phyloP scores from a whole-genome alignment of 805 yeast species.

The Zygotorulaspora sp. region DNA sequence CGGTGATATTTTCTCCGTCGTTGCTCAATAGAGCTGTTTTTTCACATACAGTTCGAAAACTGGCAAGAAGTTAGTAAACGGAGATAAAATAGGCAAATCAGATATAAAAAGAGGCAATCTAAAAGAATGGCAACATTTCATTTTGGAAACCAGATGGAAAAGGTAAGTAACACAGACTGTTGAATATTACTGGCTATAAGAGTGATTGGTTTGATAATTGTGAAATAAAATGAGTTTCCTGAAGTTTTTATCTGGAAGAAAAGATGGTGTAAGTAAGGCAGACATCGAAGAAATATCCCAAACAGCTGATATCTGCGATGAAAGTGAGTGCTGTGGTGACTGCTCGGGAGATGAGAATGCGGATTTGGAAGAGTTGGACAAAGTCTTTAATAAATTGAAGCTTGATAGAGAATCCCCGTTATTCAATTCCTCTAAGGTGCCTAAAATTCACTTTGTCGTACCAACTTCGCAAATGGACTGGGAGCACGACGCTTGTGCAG shows the following conservation, averaged over 20 bases:
- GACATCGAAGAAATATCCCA: slow-evolving; percentile 19
- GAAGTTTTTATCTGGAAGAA: slow-evolving; percentile 6
- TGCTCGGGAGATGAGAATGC: slow-evolving; percentile 25
- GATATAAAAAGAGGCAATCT: too few species aligned
- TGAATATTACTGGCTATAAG: too few species aligned
- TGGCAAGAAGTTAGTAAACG: too few species aligned
- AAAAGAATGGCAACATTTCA: too few species aligned
- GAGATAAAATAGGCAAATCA: too few species aligned
- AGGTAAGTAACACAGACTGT: too few species aligned
- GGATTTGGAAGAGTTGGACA: slow-evolving; percentile 28
- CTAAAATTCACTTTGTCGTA: slow-evolving; percentile 67
- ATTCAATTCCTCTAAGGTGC: slow-evolving; percentile 68
- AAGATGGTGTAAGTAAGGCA: slow-evolving; percentile 6
- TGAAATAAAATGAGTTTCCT: slow-evolving; percentile 11
- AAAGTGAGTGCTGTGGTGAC: slow-evolving; percentile 20
- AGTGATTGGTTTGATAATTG: too few species aligned
- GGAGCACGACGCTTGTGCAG: slow-evolving; percentile 62
- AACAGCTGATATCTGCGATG: slow-evolving; percentile 23
- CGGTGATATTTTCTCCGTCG: too few species aligned
- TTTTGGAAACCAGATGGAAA: too few species aligned
- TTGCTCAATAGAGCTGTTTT: too few species aligned
- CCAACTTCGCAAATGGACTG: slow-evolving; percentile 86
- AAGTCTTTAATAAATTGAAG: slow-evolving; percentile 23
- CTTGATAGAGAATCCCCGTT: slow-evolving; percentile 41
- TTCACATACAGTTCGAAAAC: too few species aligned